Evolutionary conservation across 106 monocot genomes (phyloP), one percentile per base, ranked within the genome.

Genomic region (Dioscorea alata): DNA sequence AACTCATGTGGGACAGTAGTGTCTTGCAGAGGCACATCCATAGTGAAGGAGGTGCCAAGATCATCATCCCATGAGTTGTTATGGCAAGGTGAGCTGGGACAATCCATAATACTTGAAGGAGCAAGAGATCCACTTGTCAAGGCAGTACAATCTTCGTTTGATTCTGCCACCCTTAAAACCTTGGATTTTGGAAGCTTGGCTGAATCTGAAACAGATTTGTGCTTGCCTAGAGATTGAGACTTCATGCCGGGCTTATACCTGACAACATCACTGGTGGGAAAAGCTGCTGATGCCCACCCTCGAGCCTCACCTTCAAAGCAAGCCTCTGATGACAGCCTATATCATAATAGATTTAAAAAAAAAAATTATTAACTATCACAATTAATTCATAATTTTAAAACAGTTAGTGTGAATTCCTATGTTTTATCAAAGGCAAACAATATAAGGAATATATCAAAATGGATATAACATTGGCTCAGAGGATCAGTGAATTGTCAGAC

Each of bases 221-320:
- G 89, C 79, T 89, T 89, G 54, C 85, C 81, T 51, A 71, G 66
- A 62, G 31, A 59, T 25, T 77, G 82, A 15, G 78, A 75, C 71
- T 75, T 92, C 12, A 75, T 57, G 50, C 79, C 68, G 32, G 73
- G 33, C 56, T 81, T 77, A 9, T 52, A 50, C 35, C 78, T 75
- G 21, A 23, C 25, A 23, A 59, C 57, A 62, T 71, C 71, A 48
- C 60, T 69, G 12, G 69, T 67, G 8, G 81, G 78, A 74, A 93
- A 93, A 57, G 89, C 70, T 63, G 84, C 75, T 24, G 77, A 76
- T 65, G 89, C 86, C 93, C 93, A 89, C 22, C 64, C 68, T 17
- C 64, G 72, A 49, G 61, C 78, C 71, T 90, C 86, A 50, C 93
- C 83, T 33, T 86, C 79, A 60, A 74, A 78, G 74, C 81, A 93